Conservation (phyloP, 306 rosid genomes). For the Heteromeles arbutifolia region DNA sequence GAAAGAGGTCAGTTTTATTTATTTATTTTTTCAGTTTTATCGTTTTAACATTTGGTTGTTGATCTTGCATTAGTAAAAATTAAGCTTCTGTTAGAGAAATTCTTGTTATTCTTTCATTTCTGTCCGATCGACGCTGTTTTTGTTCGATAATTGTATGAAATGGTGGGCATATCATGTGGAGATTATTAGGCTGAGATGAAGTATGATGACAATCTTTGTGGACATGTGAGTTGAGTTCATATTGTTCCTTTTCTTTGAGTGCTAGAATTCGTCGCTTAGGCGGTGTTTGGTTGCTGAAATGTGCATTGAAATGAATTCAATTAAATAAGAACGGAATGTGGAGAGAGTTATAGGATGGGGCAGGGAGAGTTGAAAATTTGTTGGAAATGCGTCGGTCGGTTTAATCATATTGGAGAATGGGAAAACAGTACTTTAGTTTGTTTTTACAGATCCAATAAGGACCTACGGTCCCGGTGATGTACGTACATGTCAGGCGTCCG, state of each 20-base stretch:
- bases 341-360: background rate
- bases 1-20: constrained; percentile 27
- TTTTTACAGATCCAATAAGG: background rate
- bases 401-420: background rate
- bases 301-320: background rate
- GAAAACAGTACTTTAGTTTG: background rate
- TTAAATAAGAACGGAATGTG: background rate
- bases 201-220: background rate
- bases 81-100: background rate
- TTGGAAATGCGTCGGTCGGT: background rate
- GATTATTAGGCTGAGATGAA: background rate
- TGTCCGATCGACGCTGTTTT: background rate
- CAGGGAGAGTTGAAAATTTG: background rate
- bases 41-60: background rate
- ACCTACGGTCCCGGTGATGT: background rate
- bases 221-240: background rate
- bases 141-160: background rate
- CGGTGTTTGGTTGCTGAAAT: background rate
- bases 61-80: background rate
- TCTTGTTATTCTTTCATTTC: background rate
- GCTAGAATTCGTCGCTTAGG: background rate
- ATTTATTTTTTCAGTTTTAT: background rate
- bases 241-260: background rate
- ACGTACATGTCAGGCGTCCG: background rate
- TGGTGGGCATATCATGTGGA: background rate